Conservation (phyloP, 2,329 filamentous ascomycete genomes). For the Fusarium piperis region DNA sequence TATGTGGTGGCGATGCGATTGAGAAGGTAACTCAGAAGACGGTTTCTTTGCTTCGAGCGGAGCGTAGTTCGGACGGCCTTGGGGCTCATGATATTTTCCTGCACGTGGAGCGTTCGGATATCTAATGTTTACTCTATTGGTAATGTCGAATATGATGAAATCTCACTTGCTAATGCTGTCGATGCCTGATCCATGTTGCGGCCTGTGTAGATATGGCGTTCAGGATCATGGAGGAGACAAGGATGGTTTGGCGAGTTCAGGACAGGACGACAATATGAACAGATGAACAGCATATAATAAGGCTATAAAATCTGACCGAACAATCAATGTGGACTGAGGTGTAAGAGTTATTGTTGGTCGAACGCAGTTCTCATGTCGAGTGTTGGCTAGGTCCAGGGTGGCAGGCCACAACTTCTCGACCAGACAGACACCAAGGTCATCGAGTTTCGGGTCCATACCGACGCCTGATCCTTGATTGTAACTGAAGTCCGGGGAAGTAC, state of each 20-base stretch:
- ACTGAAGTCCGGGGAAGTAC: not conserved
- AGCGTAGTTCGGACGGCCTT: constrained; percentile 16
- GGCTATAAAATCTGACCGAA: not conserved
- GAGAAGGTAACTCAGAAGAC: constrained; percentile 31
- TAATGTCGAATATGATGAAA: not conserved
- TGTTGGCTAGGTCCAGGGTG: not conserved
- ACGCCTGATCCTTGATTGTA: not conserved
- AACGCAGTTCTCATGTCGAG: not conserved
- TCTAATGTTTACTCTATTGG: constrained; percentile 7
- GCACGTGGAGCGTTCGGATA: constrained; percentile 37
- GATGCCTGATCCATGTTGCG: not conserved
- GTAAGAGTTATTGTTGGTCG: not conserved
- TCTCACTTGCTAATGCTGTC: not conserved
- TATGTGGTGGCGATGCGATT: constrained; percentile 35
- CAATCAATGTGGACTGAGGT: not conserved
- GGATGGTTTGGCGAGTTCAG: not conserved
- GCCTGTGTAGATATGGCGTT: not conserved
- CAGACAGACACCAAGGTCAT: not conserved
- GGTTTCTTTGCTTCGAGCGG: constrained; percentile 22
- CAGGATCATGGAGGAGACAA: not conserved
- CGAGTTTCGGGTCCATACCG: not conserved
- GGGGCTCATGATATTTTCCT: constrained; percentile 28
- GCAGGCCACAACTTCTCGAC: not conserved
- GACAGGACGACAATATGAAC: not conserved
- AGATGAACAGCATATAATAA: not conserved